Evolutionary conservation across 2,329 filamentous ascomycete genomes (phyloP), one percentile per base, ranked within the genome.

Genomic region (Ascochyta koolunga): DNA sequence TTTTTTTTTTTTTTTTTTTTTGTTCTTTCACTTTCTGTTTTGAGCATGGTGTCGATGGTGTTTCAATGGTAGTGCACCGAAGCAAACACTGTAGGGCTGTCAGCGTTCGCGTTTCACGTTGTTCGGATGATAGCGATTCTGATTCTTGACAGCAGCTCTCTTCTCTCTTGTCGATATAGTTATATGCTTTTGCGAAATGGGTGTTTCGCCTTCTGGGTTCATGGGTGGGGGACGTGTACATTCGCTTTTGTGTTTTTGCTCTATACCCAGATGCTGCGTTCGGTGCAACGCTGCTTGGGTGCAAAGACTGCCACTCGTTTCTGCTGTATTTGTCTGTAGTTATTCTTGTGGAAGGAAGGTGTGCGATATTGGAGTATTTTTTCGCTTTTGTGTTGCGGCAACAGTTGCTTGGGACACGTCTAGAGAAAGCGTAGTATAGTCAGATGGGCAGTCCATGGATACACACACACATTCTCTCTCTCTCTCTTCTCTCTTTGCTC

Each of bases 31-130:
- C 5, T 37, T 44, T 33, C 18, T 24, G 25, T 19, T 50, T 43
- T 50, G n/a, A 46, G 49, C 49, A 52, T 52, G 49, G 49, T 40
- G 51, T 54, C 33, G 35, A 33, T 36, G 51, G 45, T 54, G 51
- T 54, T 54, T 54, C 51, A 54, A 54, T 54, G 51, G 51, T 54
- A 54, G 51, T 54, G 51, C 51, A 54, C 51, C 51, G 51, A 54
- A 54, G 50, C 51, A 54, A 50, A 46, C 51, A 54, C 27, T 13
- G 27, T 29, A 29, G 11, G 27, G 35, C 51, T 49, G 51, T 54
- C 45, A 54, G 51, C 50, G 50, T 54, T 15, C 5, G 27, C 27
- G 27, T 29, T 29, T 11, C 27, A 11, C 27, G 11, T 29, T 29
- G 27, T 29, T 29, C 11, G 11, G 27, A 29, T 29, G 27, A 10